A percentile compares a stretch with the other conserved stretches of the same genome.
phyloP scores from a whole-genome alignment of 1,139 yeast genomes.

The Protomyces gravidus region DNA sequence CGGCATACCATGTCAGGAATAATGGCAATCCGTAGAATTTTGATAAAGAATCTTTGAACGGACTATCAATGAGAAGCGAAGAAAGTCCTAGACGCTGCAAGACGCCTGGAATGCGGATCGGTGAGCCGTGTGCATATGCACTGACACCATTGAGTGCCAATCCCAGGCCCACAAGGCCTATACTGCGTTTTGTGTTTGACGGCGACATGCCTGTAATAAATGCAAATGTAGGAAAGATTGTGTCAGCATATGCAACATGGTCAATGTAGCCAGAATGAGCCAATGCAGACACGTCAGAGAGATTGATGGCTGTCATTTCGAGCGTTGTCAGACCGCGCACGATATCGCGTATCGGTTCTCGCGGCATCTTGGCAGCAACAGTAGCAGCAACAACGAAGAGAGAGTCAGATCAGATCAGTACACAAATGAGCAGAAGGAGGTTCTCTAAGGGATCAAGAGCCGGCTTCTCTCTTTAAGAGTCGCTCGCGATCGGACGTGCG shows the following conservation, averaged over 20 bases:
- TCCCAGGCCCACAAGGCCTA: conserved; percentile 12
- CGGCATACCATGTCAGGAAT: neutral
- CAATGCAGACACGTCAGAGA: neutral
- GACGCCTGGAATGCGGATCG: conserved; percentile 6
- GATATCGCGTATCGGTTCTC: conserved; percentile 3
- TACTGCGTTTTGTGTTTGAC: neutral
- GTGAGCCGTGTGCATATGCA: neutral
- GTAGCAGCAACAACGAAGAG: no score
- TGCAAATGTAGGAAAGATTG: conserved; percentile 7
- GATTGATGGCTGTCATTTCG: conserved; percentile 9
- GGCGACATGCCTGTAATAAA: conserved; percentile 15
- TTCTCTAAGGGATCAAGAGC: no score
- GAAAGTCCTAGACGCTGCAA: conserved; percentile 12
- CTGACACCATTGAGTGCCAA: conserved; percentile 3
- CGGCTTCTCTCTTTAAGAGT: no score
- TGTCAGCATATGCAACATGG: conserved; percentile 16
- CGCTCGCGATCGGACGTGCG: no score
- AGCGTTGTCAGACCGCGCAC: conserved; percentile 8
- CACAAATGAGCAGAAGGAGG: no score
- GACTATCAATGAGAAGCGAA: neutral
- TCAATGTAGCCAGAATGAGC: conserved; percentile 10
- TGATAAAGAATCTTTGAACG: neutral
- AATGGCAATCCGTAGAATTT: neutral
- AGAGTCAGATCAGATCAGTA: no score
- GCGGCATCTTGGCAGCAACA: neutral